Evolutionary conservation across 306 rosid genomes (phyloP).

Genomic region (Spatholobus suberectus): DNA sequence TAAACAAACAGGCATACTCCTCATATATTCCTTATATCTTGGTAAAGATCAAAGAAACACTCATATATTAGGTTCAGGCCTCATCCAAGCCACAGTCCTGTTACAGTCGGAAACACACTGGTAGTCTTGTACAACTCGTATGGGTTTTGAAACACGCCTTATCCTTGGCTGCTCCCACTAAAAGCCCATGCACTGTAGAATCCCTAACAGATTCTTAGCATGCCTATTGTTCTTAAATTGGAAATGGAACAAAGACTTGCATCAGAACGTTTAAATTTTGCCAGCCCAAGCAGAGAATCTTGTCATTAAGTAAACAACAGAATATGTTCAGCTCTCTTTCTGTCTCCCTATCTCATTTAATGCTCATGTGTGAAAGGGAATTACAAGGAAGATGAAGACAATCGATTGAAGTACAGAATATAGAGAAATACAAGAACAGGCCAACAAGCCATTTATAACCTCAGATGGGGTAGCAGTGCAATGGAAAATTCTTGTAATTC

Average conservation of each 20-base stretch:
- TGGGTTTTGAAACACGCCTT: background rate
- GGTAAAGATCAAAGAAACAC: background rate
- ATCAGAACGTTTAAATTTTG: constrained; percentile 12
- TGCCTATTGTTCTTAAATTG: constrained; percentile 25
- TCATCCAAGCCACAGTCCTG: constrained; percentile 2
- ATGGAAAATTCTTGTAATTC: constrained; percentile 90
- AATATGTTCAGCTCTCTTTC: constrained; percentile 26
- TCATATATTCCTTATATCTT: background rate
- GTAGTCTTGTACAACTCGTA: background rate
- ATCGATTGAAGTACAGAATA: constrained; percentile 21
- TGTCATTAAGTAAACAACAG: constrained; percentile 18
- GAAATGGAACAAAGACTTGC: constrained; percentile 27
- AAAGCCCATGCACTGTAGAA: constrained; percentile 10
- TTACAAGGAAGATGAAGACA: constrained; percentile 32
- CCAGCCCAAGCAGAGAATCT: constrained; percentile 23
- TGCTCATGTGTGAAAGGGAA: background rate
- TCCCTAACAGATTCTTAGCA: background rate
- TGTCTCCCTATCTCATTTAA: constrained; percentile 31
- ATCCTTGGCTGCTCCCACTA: constrained; percentile 1
- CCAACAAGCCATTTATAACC: constrained; percentile 57
- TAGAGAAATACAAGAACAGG: constrained; percentile 19
- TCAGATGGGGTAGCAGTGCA: constrained; percentile 83
- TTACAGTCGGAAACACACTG: background rate
- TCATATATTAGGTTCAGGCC: constrained; percentile 10
- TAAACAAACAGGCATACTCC: background rate